These are phyloP conservation scores for Quercus tomentella DNA, from an alignment of 331 rosid genomes.

Conservation along the genomic window DNA sequence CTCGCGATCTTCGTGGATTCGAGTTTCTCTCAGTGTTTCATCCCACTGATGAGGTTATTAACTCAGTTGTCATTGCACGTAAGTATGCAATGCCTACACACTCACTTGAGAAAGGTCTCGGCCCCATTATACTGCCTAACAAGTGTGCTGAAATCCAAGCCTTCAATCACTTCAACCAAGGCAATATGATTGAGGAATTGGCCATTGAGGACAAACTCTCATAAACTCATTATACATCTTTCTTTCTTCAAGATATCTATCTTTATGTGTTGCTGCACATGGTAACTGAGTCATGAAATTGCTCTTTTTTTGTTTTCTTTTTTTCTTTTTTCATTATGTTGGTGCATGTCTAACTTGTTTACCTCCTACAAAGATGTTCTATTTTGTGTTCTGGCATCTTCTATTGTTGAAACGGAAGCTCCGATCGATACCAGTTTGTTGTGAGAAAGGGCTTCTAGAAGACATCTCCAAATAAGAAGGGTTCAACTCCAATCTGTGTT, in stretches of 20 bases:
- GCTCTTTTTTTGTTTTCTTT: too few species aligned
- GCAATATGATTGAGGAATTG: constrained; percentile 68
- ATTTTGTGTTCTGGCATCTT: constrained; percentile 5
- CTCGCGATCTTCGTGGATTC: constrained; percentile 62
- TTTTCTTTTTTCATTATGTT: not conserved
- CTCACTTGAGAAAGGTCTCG: constrained; percentile 27
- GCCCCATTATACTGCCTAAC: constrained; percentile 25
- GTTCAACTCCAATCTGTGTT: not conserved
- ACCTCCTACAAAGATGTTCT: not conserved
- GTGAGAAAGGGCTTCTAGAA: too few species aligned
- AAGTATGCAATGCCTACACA: constrained; percentile 34
- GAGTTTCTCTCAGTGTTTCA: constrained; percentile 78
- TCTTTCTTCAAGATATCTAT: not conserved
- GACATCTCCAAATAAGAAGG: not conserved
- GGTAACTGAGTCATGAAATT: not conserved
- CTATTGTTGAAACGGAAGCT: too few species aligned
- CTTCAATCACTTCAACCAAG: constrained; percentile 51
- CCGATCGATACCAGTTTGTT: too few species aligned
- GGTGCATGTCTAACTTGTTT: constrained; percentile 8
- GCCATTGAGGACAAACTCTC: constrained; percentile 50
- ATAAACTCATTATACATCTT: not conserved
- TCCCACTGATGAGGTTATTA: constrained; percentile 82
- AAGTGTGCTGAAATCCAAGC: constrained; percentile 66
- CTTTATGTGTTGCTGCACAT: not conserved
- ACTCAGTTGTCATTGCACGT: constrained; percentile 75